Evolutionary conservation across 108 stramenopile genomes (phyloP).

Genomic region (Nitzschia sp.): DNA sequence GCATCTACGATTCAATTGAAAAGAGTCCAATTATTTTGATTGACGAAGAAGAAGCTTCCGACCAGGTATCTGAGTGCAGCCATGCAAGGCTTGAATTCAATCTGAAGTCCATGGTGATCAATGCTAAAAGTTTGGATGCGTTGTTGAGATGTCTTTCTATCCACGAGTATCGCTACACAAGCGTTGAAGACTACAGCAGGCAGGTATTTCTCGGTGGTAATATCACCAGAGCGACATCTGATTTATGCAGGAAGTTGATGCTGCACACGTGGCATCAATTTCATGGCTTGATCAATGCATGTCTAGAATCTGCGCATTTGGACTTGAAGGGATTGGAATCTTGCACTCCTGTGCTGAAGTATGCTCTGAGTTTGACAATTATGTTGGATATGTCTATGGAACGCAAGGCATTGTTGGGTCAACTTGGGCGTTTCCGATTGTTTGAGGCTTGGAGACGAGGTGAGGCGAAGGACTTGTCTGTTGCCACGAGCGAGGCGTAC

Average conservation of each 20-base stretch:
- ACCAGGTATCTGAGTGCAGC: neutral
- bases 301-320: constrained; percentile 69
- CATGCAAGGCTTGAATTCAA: constrained; percentile 1
- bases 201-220: constrained; percentile 10
- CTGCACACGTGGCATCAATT: constrained; percentile 70
- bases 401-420: constrained; percentile 65
- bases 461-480: constrained; percentile 24
- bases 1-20: constrained; percentile 80
- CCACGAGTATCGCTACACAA: constrained; percentile 49
- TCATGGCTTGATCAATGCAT: constrained; percentile 70
- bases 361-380: constrained; percentile 73
- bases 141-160: constrained; percentile 69
- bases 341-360: constrained; percentile 72
- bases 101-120: constrained; percentile 43
- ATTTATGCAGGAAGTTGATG: constrained; percentile 54
- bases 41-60: constrained; percentile 14
- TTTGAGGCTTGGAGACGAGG: constrained; percentile 53
- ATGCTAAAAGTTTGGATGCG: constrained; percentile 70
- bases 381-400: constrained; percentile 80
- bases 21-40: constrained; percentile 49
- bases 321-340: constrained; percentile 66
- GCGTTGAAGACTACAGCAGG: constrained; percentile 45
- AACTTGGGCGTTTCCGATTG: constrained; percentile 65
- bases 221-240: constrained; percentile 24
- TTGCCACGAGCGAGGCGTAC: constrained; percentile 12